Percentiles rank a stretch among this genome's conserved stretches.
Conservation (phyloP, 176 grass and related monocot genomes). For the Musa itinerans region DNA sequence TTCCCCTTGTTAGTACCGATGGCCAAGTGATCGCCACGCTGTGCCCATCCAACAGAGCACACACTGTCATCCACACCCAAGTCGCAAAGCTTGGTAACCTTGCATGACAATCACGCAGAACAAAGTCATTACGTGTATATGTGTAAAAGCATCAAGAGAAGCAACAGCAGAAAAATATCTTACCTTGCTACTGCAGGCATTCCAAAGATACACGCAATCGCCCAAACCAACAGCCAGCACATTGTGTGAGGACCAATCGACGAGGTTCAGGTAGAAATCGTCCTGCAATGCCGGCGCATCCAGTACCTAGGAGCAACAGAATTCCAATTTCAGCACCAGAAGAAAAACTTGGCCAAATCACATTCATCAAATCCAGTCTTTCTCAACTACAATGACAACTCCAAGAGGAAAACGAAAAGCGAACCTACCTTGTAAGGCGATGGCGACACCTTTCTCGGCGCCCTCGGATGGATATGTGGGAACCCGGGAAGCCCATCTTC, state of each 20-base stretch:
- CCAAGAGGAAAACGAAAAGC: not conserved
- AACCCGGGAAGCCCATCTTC: constrained; percentile 54
- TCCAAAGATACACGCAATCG: constrained; percentile 93
- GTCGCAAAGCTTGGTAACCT: constrained; percentile 98
- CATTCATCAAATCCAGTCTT: constrained; percentile 3
- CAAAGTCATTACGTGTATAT: not conserved
- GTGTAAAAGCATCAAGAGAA: not conserved
- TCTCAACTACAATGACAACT: not conserved
- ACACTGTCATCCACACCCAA: constrained; percentile 76
- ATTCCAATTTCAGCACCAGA: not conserved
- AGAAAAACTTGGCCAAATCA: not conserved
- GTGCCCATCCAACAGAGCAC: constrained; percentile 92
- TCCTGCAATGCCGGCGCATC: constrained; percentile 96
- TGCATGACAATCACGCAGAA: not conserved
- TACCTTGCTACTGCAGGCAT: constrained; percentile 99
- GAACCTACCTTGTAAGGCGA: constrained; percentile 73
- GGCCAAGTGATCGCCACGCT: constrained; percentile 70
- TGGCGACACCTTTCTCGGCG: constrained; percentile 62
- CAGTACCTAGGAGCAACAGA: constrained; percentile 38
- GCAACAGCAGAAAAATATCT: not conserved
- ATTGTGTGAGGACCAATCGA: constrained; percentile 98
- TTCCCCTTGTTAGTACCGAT: constrained; percentile 92
- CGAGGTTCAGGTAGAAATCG: constrained; percentile 98
- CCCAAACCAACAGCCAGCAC: constrained; percentile 83
- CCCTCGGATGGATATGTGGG: constrained; percentile 28